A percentile compares a stretch with the other conserved stretches of the same genome.
Conservation (phyloP, 2,329 filamentous ascomycete species). For the Mycosphaerelloides madeirae region DNA sequence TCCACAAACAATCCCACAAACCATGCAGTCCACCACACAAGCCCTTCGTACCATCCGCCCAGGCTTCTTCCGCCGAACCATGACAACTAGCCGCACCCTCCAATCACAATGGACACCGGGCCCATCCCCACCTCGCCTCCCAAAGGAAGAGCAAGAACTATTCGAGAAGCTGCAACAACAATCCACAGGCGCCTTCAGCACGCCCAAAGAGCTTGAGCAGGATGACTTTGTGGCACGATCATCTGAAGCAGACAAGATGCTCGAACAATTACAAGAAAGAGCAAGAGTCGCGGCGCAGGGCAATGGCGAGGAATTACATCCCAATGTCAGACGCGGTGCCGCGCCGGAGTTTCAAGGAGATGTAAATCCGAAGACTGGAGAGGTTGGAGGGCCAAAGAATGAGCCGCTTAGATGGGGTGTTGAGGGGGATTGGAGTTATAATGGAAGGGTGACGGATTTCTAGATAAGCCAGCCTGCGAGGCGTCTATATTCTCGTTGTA, state of each 20-base stretch:
- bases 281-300: slow-evolving; percentile 50
- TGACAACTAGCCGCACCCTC: slow-evolving; percentile 44
- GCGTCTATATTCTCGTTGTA: no score
- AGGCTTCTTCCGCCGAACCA: slow-evolving; percentile 26
- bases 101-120: slow-evolving; percentile 34
- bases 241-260: slow-evolving; percentile 23
- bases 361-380: slow-evolving; percentile 85
- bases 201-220: slow-evolving; percentile 41
- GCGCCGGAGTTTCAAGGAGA: slow-evolving; percentile 92
- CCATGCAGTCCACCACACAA: slow-evolving; percentile 21
- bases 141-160: slow-evolving; percentile 81
- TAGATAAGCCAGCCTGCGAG: slow-evolving; percentile 31
- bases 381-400: slow-evolving; percentile 95
- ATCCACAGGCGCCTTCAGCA: slow-evolving; percentile 74
- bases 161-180: slow-evolving; percentile 80
- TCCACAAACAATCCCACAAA: background rate
- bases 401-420: slow-evolving; percentile 86
- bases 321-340: slow-evolving; percentile 68
- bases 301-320: slow-evolving; percentile 62
- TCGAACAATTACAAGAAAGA: slow-evolving; percentile 29
- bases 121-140: slow-evolving; percentile 78
- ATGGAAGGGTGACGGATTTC: slow-evolving; percentile 92
- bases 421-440: slow-evolving; percentile 81
- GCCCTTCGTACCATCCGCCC: slow-evolving; percentile 24
- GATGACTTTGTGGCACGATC: slow-evolving; percentile 11